Evolutionary conservation across 1,284 basidiomycete species (phyloP).

Genomic region (Blastosporella zonata): DNA sequence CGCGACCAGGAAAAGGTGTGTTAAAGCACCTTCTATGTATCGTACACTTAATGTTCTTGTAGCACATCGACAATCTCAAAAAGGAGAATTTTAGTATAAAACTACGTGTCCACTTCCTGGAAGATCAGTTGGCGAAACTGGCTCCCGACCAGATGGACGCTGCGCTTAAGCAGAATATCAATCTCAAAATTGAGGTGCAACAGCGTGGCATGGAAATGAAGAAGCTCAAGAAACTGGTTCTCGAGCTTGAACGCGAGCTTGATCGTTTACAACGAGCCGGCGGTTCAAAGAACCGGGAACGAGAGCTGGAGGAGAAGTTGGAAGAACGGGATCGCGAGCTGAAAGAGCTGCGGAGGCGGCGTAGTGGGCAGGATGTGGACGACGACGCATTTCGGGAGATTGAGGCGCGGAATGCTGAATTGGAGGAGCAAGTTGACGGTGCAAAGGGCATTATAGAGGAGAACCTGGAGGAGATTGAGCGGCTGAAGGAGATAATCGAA

Average conservation of each 20-base stretch:
- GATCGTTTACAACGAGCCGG: constrained; percentile 64
- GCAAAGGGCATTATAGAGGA: constrained; percentile 68
- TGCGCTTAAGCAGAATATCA: constrained; percentile 91
- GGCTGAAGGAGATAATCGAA: constrained; percentile 62
- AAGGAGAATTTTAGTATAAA: constrained; percentile 96
- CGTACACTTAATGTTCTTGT: constrained; percentile 5
- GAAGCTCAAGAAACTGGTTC: constrained; percentile 84
- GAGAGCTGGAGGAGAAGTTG: constrained; percentile 67
- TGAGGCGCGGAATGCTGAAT: constrained; percentile 58
- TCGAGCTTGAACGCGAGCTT: constrained; percentile 80
- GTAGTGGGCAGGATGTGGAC: constrained; percentile 35
- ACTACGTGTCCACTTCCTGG: constrained; percentile 89
- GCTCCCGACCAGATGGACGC: constrained; percentile 91
- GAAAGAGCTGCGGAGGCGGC: constrained; percentile 54
- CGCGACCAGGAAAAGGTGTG: constrained; percentile 92
- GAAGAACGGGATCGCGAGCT: constrained; percentile 69
- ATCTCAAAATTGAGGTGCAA: constrained; percentile 91
- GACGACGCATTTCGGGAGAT: constrained; percentile 51
- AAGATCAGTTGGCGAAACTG: constrained; percentile 84
- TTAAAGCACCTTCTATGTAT: constrained; percentile 6
- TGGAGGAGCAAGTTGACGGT: constrained; percentile 71
- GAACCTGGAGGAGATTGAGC: constrained; percentile 71
- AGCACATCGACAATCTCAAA: constrained; percentile 93
- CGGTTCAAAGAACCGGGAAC: constrained; percentile 44
- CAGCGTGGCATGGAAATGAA: constrained; percentile 91